Evolutionary conservation across 805 yeast genomes (phyloP).

Genomic region (Candida namnaoensis): DNA sequence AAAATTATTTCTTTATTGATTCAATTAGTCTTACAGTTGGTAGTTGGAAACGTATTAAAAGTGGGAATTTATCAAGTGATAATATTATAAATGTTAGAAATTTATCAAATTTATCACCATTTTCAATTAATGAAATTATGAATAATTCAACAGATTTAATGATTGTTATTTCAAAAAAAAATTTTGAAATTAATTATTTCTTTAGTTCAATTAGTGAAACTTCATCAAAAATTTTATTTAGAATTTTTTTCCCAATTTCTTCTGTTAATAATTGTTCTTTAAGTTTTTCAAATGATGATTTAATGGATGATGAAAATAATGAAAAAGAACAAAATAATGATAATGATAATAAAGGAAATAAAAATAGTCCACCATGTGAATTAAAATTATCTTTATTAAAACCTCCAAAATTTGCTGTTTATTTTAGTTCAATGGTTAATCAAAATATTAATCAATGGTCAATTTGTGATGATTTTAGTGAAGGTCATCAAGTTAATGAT

Average conservation of each 20-base stretch:
- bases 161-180: constrained; percentile 62
- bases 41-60: constrained; percentile 69
- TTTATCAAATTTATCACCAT: constrained; percentile 59
- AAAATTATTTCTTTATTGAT: constrained; percentile 61
- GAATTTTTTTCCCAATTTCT: constrained; percentile 63
- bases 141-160: constrained; percentile 55
- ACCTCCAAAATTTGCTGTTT: constrained; percentile 74
- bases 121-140: constrained; percentile 56
- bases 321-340: background rate
- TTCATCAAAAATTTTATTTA: constrained; percentile 55
- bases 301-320: constrained; percentile 2
- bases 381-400: constrained; percentile 40
- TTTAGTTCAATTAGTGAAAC: constrained; percentile 61
- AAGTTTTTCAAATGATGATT: constrained; percentile 32
- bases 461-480: constrained; percentile 77
- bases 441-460: constrained; percentile 62
- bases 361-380: constrained; percentile 28
- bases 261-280: constrained; percentile 54
- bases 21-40: constrained; percentile 66
- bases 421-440: constrained; percentile 46
- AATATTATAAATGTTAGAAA: constrained; percentile 30
- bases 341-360: constrained; percentile 11
- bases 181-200: constrained; percentile 68
- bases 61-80: constrained; percentile 39
- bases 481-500: constrained; percentile 69